Evolutionary conservation across 345 rosid species (phyloP).

Genomic region (Combretum micranthum): DNA sequence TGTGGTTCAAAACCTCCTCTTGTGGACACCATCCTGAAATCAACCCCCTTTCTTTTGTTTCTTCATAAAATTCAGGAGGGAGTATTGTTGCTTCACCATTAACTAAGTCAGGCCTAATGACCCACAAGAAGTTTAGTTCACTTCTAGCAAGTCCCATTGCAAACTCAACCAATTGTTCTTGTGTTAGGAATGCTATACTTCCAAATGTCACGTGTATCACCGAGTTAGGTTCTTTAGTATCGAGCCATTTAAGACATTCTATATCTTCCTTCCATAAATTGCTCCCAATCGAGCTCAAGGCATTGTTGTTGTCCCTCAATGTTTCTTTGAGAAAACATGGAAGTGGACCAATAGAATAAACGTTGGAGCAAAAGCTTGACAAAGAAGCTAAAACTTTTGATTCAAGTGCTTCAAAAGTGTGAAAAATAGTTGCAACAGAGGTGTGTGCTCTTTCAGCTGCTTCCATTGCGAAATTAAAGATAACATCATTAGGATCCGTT

Average conservation of each 20-base stretch:
- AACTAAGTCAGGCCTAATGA: conserved; percentile 9
- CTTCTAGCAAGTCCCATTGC: conserved; percentile 13
- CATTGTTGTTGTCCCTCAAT: background rate
- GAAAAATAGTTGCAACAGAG: background rate
- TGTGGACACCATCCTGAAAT: conserved; percentile 4
- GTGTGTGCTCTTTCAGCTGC: background rate
- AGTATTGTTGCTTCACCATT: conserved; percentile 1
- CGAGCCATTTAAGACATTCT: background rate
- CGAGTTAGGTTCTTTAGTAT: background rate
- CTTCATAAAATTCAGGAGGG: conserved; percentile 1
- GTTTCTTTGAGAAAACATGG: background rate
- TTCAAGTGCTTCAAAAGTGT: background rate
- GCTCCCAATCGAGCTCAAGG: background rate
- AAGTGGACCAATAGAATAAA: background rate
- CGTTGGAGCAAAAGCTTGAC: background rate
- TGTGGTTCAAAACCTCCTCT: conserved; percentile 5
- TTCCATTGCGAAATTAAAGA: conserved; percentile 1
- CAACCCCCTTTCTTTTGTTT: conserved; percentile 5
- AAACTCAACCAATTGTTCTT: conserved; percentile 6
- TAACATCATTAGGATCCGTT: conserved; percentile 9
- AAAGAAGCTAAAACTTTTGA: background rate
- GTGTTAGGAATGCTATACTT: conserved; percentile 3
- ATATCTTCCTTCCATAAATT: background rate
- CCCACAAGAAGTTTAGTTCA: conserved; percentile 5
- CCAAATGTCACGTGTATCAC: background rate